Conservation (phyloP, 2,329 filamentous ascomycete species). For the Ramularia endophylla region DNA sequence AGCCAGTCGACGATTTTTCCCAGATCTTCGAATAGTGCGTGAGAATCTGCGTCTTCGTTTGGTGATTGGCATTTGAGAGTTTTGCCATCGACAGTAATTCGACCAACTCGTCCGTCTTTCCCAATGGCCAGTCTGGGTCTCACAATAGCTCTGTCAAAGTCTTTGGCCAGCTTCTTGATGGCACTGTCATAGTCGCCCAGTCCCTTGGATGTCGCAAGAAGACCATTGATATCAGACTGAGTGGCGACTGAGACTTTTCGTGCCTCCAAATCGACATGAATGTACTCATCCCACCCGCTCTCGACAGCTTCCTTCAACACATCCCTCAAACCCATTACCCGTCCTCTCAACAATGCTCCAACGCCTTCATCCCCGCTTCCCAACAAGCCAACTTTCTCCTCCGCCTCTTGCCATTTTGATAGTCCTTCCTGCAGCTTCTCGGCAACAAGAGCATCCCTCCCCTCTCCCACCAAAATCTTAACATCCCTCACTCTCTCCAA, state of each 20-base stretch:
- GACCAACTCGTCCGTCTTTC: conserved; percentile 14
- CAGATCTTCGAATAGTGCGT: conserved; percentile 39
- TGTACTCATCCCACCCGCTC: conserved; percentile 67
- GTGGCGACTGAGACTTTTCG: conserved; percentile 49
- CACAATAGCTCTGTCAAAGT: conserved; percentile 26
- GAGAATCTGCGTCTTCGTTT: conserved; percentile 11
- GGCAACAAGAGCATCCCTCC: conserved; percentile 39
- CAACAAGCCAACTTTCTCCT: conserved; percentile 53
- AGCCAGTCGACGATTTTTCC: conserved; percentile 46
- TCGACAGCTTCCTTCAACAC: conserved; percentile 61
- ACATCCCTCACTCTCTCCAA: conserved; percentile 48
- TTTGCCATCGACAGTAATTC: conserved; percentile 18
- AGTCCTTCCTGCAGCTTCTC: conserved; percentile 44
- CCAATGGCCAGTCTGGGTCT: conserved; percentile 22
- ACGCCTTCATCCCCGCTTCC: conserved; percentile 58
- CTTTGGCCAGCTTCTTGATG: conserved; percentile 22
- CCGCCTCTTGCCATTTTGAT: conserved; percentile 42
- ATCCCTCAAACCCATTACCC: conserved; percentile 60
- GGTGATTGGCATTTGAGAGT: conserved; percentile 21
- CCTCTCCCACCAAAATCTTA: conserved; percentile 43
- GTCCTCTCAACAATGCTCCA: conserved; percentile 58
- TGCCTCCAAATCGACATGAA: conserved; percentile 55
- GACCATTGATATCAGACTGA: conserved; percentile 30
- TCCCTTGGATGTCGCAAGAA: conserved; percentile 17
- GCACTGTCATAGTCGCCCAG: conserved; percentile 23